Conservation (phyloP, 495 filamentous ascomycete genomes). For the Neurospora tetrasperma region DNA sequence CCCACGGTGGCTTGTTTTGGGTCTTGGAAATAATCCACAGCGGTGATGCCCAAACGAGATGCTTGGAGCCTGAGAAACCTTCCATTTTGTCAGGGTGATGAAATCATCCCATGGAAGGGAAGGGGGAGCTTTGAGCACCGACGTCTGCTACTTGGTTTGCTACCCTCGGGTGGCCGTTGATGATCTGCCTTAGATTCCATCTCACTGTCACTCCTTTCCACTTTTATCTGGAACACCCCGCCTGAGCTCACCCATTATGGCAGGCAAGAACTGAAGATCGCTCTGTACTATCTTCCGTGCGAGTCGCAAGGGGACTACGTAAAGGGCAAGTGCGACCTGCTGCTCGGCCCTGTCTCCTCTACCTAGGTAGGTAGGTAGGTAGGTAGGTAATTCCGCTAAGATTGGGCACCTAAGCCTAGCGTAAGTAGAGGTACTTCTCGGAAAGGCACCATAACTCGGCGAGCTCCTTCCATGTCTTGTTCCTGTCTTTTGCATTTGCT, state of each 20-base stretch:
- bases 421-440: too few relatives aligned
- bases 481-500: neutral
- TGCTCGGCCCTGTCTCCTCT: too few relatives aligned
- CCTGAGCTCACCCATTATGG: neutral
- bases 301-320: neutral
- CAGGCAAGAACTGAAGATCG: neutral
- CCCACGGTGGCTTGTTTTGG: neutral
- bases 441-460: neutral
- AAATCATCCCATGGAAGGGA: neutral
- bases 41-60: neutral
- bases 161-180: neutral
- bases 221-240: neutral
- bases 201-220: neutral
- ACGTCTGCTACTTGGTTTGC: neutral
- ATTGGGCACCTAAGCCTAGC: neutral
- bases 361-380: too few relatives aligned
- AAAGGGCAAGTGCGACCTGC: neutral
- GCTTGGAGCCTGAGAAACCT: neutral
- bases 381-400: neutral
- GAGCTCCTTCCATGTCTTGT: neutral
- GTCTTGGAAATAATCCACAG: neutral
- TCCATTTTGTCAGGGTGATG: neutral
- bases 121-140: neutral
- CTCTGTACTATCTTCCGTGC: neutral
- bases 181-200: neutral